Base-by-base conservation (phyloP, 257 asterid genomes). In the Leonotis leonurus region DNA sequence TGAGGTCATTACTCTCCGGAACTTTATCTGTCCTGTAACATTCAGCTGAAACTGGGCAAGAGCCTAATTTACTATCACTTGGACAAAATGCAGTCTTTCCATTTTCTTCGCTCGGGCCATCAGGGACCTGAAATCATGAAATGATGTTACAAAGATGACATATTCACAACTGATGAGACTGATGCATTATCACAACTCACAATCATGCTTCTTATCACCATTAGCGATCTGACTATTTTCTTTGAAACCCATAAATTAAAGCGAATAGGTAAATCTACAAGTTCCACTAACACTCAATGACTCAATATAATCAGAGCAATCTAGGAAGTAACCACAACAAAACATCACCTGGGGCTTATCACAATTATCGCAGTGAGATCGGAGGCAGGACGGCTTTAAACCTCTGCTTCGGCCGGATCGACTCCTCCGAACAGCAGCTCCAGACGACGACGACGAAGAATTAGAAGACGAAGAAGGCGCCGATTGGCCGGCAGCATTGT, bases 381-480 rank as follows among this genome's bases (percentile, higher is more conserved):
- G 57, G 73, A 88, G 92, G 56, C 92, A 84, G 0, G 88, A 75
- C 4, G 91, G 75, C 51, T 75, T 85, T 70, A 85, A 86, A 65
- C 78, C 80, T 72, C 81, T 70, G 59, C 84, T 80, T 16, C 92
- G 60, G 37, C 68, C 74, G 40, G 95, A 88, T 77, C 90, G 75
- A 60, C 71, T 70, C 82, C 88, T 77, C 78, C 79, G 73, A 16
- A 77, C 84, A 44, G 69, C 71, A 52, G 72, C 73, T 22, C 62
- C 71, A 36, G 81, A 59, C 11, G 84, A 44, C 16, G 83, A 43
- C 35, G 81, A 60, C 13, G 81, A 36, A 1, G 60, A 64, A 10
- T n/a, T n/a, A n/a, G n/a, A n/a, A n/a, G n/a, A n/a, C n/a, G 69
- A 30, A 14, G 76, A 12, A 13, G 78, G 57, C 6, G 62, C 3